phyloP scores from a whole-genome alignment of 2,329 filamentous ascomycete species.

The Calonectria hawksworthii region DNA sequence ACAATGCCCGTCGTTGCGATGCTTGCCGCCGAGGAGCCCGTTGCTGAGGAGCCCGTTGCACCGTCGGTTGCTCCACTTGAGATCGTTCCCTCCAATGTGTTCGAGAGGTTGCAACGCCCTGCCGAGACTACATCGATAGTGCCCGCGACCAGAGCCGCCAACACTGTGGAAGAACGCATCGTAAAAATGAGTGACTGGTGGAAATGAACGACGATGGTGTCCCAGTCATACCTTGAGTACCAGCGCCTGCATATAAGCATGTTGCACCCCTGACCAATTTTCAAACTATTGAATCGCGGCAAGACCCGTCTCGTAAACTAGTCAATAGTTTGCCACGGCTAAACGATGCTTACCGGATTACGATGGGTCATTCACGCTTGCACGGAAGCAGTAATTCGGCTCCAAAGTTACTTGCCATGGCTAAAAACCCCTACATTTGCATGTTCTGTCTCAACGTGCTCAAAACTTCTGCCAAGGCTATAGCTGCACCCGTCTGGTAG shows the following conservation, averaged over 20 bases:
- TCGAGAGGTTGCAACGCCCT: conserved; percentile 30
- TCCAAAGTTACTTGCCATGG: not conserved
- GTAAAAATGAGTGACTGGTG: conserved; percentile 7
- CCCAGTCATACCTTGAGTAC: not conserved
- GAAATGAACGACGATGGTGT: not conserved
- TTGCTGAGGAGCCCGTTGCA: not conserved
- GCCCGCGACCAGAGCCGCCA: conserved; percentile 27
- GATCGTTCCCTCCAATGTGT: not conserved
- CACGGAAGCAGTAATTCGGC: not conserved
- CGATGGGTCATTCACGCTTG: not conserved
- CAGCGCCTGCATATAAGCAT: not conserved
- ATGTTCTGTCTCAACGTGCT: not conserved
- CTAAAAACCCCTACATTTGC: not conserved
- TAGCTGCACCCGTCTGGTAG: not conserved
- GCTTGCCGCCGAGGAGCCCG: not conserved
- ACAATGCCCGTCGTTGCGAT: not conserved
- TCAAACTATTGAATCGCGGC: not conserved
- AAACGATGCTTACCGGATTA: not conserved
- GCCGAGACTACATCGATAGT: conserved; percentile 19
- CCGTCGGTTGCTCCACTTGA: not conserved
- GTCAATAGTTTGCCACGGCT: not conserved
- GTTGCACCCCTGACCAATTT: not conserved
- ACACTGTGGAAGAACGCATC: conserved; percentile 33
- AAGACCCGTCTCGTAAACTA: not conserved
- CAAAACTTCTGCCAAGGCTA: not conserved